phyloP scores from a whole-genome alignment of 495 filamentous ascomycete species.

The Aspergillus avenaceus region DNA sequence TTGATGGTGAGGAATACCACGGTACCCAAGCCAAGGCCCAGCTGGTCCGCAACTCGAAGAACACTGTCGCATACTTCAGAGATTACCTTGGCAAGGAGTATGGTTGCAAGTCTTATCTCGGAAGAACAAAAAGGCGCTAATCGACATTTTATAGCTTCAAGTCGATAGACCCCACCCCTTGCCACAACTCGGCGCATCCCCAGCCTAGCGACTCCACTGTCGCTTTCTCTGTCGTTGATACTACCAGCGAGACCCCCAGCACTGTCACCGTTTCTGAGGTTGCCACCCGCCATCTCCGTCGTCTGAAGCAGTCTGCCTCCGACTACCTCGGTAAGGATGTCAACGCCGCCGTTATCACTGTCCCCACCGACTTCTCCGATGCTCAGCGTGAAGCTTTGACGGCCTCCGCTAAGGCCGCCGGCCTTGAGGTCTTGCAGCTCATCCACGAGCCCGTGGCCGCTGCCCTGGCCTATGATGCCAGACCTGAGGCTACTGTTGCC shows the following conservation, averaged over 20 bases:
- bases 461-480: constrained; percentile 86
- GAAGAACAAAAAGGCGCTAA: constrained; percentile 3
- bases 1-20: constrained; percentile 93
- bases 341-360: constrained; percentile 86
- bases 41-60: constrained; percentile 83
- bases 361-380: constrained; percentile 89
- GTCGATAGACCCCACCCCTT: constrained; percentile 92
- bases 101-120: constrained; percentile 2
- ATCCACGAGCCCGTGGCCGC: constrained; percentile 93
- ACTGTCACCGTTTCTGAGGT: constrained; percentile 79
- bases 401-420: constrained; percentile 73
- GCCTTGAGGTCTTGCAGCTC: constrained; percentile 84
- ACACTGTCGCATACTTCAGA: constrained; percentile 93
- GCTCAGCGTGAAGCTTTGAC: constrained; percentile 76
- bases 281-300: constrained; percentile 78
- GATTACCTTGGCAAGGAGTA: constrained; percentile 94
- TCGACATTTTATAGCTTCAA: constrained; percentile 57
- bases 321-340: constrained; percentile 91
- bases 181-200: constrained; percentile 90
- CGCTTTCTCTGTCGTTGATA: constrained; percentile 80
- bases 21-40: constrained; percentile 92
- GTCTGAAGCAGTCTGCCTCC: constrained; percentile 76
- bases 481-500: constrained; percentile 63
- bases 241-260: constrained; percentile 61
- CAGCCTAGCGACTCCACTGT: constrained; percentile 67